phyloP scores from a whole-genome alignment of 2,329 filamentous ascomycete species.

The Setomelanomma holmii region DNA sequence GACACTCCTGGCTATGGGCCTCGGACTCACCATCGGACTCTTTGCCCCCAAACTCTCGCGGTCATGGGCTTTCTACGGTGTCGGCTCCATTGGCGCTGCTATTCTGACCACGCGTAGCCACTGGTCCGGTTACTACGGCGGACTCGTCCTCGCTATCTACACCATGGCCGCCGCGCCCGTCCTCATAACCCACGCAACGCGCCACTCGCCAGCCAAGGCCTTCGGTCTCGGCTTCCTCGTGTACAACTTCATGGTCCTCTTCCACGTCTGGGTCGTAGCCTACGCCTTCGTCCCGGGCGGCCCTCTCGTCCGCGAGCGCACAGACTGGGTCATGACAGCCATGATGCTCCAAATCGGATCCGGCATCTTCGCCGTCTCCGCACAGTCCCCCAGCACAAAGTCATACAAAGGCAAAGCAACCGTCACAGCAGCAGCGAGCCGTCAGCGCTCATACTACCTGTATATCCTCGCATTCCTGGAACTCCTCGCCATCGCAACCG shows the following conservation, averaged over 20 bases:
- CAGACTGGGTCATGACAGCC: constrained; percentile 90
- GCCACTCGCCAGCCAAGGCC: constrained; percentile 76
- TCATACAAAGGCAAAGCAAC: constrained; percentile 54
- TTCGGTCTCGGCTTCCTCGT: constrained; percentile 90
- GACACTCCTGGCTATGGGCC: constrained; percentile 86
- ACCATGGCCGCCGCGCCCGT: constrained; percentile 80
- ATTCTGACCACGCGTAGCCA: constrained; percentile 77
- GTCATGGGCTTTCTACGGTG: constrained; percentile 79
- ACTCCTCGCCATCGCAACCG: constrained; percentile 77
- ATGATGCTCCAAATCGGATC: constrained; percentile 86
- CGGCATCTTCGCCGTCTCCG: constrained; percentile 75
- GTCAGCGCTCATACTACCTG: constrained; percentile 70
- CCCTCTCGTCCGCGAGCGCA: constrained; percentile 88
- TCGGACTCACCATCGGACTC: constrained; percentile 78
- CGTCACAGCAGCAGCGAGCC: constrained; percentile 56
- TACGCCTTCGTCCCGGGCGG: constrained; percentile 98
- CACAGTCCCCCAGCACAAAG: constrained; percentile 57
- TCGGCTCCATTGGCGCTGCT: constrained; percentile 80
- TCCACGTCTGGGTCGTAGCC: constrained; percentile 97
- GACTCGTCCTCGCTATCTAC: constrained; percentile 76
- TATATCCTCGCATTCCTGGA: constrained; percentile 79
- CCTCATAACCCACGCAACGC: constrained; percentile 76
- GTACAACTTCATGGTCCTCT: constrained; percentile 94
- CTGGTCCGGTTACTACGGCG: constrained; percentile 92
- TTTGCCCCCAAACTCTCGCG: constrained; percentile 73